Base-by-base conservation (phyloP, 1,284 basidiomycete genomes). In the Agaricales sp. region DNA sequence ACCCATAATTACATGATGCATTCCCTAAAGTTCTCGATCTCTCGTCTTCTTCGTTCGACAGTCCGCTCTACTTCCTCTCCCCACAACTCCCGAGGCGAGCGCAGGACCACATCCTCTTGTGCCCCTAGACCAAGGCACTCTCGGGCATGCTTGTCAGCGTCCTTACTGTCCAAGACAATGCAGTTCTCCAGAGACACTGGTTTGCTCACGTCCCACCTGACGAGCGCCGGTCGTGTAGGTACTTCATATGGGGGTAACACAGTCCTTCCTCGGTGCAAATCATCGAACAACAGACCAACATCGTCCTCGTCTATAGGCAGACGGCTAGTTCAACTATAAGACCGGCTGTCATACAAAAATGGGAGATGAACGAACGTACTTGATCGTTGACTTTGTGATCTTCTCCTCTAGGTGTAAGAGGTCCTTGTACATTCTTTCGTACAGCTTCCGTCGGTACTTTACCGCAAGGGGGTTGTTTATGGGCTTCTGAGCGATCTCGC, bases 231-330 rank as follows among this genome's bases (percentile, higher is more conserved):
- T 39, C 80, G 74, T 4, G 75, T 66, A n/a, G 87, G 81, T 12
- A 92, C 75, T 4, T 75, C 67, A 52, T 86, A 75, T 0, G 88
- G 87, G 2, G 91, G 88, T 26, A 94, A 67, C 13, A 82, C 72
- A 1, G 86, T 87, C 41, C 91, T 79, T 1, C 90, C 89, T 21
- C 85, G 76, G 61, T 89, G 72, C 13, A 96, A 63, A 60, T 97
- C 93, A 59, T 97, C 94, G 58, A 91, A 92, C 48, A 96, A 66
- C 43, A 92, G 74, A 0, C 77, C 77, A 30, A 91, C 76, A 55
- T 96, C 92, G 46, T 89, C 83, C 56, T 86, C 82, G 54, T 85
- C 81, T 43, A 96, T 74, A 0, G 87, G 78, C 19, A 92, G 69
- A 57, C 78, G 80, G 57, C 87, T 91, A 55, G 21, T 41, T n/a